Evolutionary conservation across 129 eudicot genomes (phyloP), one percentile per base, ranked within the genome.

Genomic region (Glebionis coronaria): DNA sequence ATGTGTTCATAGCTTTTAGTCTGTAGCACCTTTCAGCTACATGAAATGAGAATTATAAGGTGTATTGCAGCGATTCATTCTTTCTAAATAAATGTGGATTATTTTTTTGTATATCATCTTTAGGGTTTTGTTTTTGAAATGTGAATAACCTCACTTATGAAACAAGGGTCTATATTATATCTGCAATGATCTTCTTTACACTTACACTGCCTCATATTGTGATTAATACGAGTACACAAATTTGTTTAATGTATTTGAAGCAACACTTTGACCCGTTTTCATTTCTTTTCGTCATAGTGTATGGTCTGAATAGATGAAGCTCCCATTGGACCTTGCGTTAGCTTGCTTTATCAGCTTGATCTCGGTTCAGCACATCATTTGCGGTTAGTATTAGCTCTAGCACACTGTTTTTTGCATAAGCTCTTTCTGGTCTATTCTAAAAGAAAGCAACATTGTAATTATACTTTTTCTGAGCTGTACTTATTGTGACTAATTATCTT

Each of bases 241-340:
- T n/a, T n/a, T n/a, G n/a, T n/a, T n/a, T n/a, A n/a, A 21, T 67
- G 5, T 58, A n/a, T n/a, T n/a, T n/a, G 60, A 67, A 67, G 23
- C 67, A 31, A 76, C 64, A 31, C 53, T 29, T 69, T 61, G 72
- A 73, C 52, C 49, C n/a, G 7, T 64, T 44, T 46, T 40, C 61
- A 11, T 6, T 18, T 72, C 57, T 58, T 63, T 76, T 71, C 56
- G 69, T 72, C 57, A 58, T 45, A 65, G 73, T 61, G 46, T 63
- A 63, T 70, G 76, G 79, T 56, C 73, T 61, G 57, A 63, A 60
- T 55, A 84, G 64, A 88, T 88, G 96, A 78, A 76, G 85, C 76
- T 75, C 74, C 79, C 50, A 73, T 63, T 64, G 54, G 75, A 82
- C 44, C 57, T 79, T 49, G 69, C 65, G 50, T 77, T 88, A 23